Base-by-base conservation (phyloP, 768 basidiomycete genomes). In the Dioszegia hungarica region DNA sequence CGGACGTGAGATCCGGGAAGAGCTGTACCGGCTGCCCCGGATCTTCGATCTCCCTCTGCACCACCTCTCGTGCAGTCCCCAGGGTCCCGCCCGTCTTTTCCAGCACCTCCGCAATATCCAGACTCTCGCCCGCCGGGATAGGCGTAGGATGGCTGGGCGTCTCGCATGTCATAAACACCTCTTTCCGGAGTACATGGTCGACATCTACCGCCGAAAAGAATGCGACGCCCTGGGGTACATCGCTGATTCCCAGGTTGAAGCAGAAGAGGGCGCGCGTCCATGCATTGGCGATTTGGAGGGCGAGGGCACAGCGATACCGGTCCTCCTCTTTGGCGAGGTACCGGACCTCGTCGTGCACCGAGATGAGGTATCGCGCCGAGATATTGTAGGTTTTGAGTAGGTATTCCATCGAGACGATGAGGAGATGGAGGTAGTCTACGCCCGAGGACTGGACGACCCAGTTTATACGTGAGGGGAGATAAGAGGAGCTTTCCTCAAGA, bases 371-470 rank as follows among this genome's bases (percentile, higher is more conserved):
- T 6, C 95, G 83, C 1, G 93, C 93, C 11, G 87, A 69, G 68
- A 98, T 95, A 63, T 82, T 77, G 78, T 93, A 98, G 52, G 83
- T 85, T 41, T 77, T 75, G 54, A 86, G 85, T 34, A 99, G 83
- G 73, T 94, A 81, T 59, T 91, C 84, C 93, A 97, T 98, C 5
- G 90, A 83, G 44, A 93, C 90, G 68, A 99, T 90, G 57, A 98
- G 83, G 36, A 99, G 84, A 69, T 99, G 95, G 9, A 98, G 85
- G 72, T 99, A 98, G 75, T 98, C 95, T 39, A 98, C 94, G 3
- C 94, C 95, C 0, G 92, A 95, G 3, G 93, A 97, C 69, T 98
- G 95, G 5, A 98, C 95, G 46, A 93, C 95, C 95, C 95, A 98
- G 71, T 99, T 99, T 79, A 98, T 93, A 39, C 95, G 84, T 5